These are phyloP conservation scores for Closterium sp. DNA, from an alignment of 139 green algal genomes.

Conservation along the genomic window DNA sequence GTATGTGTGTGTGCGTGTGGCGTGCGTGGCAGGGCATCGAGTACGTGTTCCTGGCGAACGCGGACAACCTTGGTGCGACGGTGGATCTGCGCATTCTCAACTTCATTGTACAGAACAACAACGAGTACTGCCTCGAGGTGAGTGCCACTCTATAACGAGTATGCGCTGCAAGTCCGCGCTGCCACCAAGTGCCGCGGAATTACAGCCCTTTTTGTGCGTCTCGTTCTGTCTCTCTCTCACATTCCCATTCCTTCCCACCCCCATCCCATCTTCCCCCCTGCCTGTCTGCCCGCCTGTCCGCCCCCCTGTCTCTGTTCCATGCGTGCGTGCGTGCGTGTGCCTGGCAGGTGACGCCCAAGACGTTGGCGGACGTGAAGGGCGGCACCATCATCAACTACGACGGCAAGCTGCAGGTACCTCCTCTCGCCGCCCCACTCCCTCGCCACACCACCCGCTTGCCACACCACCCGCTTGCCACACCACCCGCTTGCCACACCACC, in stretches of 20 bases:
- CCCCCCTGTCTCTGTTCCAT: too few species aligned
- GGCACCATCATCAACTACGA: conserved; percentile 45
- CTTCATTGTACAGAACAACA: conserved; percentile 27
- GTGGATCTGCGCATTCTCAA: conserved; percentile 33
- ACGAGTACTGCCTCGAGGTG: conserved; percentile 34
- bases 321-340: too few species aligned
- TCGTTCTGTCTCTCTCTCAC: not conserved
- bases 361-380: conserved; percentile 39
- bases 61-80: conserved; percentile 24
- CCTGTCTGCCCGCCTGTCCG: too few species aligned
- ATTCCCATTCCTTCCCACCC: not conserved
- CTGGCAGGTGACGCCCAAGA: conserved; percentile 31
- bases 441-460: not conserved
- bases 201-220: not conserved
- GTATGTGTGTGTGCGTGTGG: not conserved
- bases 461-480: not conserved
- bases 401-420: conserved; percentile 10
- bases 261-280: not conserved
- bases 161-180: not conserved
- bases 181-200: not conserved
- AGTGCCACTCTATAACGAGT: not conserved
- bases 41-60: conserved; percentile 23
- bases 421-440: not conserved
- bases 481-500: not conserved
- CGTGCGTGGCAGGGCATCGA: conserved; percentile 19